phyloP scores from a whole-genome alignment of 768 basidiomycete species.

The Kwoniella dejecticola region DNA sequence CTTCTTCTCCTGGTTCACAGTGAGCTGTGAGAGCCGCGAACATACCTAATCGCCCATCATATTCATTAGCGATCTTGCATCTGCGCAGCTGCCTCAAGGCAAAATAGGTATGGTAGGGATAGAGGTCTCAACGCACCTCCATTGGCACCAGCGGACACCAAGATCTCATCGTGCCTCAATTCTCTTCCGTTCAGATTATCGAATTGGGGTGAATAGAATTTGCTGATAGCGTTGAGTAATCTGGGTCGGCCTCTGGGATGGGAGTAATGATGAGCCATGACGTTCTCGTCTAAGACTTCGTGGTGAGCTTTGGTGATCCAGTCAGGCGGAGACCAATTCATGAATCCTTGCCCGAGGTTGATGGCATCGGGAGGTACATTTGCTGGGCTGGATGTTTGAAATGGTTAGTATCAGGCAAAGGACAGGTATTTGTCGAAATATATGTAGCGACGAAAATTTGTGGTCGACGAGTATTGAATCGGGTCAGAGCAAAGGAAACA shows the following conservation, averaged over 20 bases:
- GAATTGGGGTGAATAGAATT: conserved; percentile 70
- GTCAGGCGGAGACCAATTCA: conserved; percentile 56
- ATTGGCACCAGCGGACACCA: conserved; percentile 95
- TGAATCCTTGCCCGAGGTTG: conserved; percentile 76
- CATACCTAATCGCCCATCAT: too few species aligned
- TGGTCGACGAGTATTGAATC: too few species aligned
- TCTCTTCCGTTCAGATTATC: conserved; percentile 61
- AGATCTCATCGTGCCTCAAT: conserved; percentile 84
- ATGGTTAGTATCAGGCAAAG: too few species aligned
- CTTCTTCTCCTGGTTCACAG: conserved; percentile 88
- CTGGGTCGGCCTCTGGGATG: conserved; percentile 87
- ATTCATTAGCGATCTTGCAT: background rate
- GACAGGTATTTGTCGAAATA: too few species aligned
- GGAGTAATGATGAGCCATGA: conserved; percentile 56
- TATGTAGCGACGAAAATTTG: too few species aligned
- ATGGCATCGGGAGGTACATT: conserved; percentile 90
- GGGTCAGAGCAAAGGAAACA: too few species aligned
- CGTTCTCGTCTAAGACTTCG: conserved; percentile 47
- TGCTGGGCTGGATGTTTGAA: too few species aligned
- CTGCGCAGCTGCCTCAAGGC: background rate
- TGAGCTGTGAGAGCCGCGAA: conserved; percentile 93
- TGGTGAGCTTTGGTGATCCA: conserved; percentile 51
- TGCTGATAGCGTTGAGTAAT: conserved; percentile 81
- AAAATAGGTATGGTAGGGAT: background rate
- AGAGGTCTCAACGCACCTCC: conserved; percentile 67